Base-by-base conservation (phyloP, 345 rosid species). In the Microcos paniculata region DNA sequence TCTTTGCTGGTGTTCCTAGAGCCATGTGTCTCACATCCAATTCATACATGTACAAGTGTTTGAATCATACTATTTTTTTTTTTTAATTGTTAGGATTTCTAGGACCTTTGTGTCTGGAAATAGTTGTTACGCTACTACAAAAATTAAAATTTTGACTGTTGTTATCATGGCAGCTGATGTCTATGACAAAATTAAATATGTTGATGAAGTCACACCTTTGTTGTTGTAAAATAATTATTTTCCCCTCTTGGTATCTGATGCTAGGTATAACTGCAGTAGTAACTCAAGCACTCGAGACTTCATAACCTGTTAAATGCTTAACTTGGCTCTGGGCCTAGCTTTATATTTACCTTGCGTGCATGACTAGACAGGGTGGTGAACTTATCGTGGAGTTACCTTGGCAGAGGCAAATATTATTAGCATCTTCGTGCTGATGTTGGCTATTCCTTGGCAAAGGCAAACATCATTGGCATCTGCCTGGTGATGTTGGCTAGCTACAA, bases 41-140 rank as follows among this genome's bases (percentile, higher is more conserved):
- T 35, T 35, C 40, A 35, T 35, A 7, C 40, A 35, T 35, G 4
- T 35, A 4, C 40, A 35, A 35, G n/a, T n/a, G n/a, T n/a, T n/a
- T n/a, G n/a, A n/a, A n/a, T n/a, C n/a, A n/a, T n/a, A n/a, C n/a
- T n/a, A n/a, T n/a, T 31, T 40, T 64, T 6, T 35, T 35, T 35
- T 35, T 35, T 35, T 35, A 2, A 35, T 35, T 42, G 52, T 24
- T 24, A 28, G 23, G 55, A 45, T 66, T 24, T 45, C 23, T 30
- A 69, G 26, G 43, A 48, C 40, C 72, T 69, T 23, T 68, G 28
- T 66, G 72, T 68, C 57, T 48, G 24, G 42, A 16, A 19, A 30
- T 46, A 18, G 40, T 67, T 35, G 30, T 23, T 55, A 23, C n/a
- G 26, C 23, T 55, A 23, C 59, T 6, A 55, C 9, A 67, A 67